Evolutionary conservation across 225 moss, liverwort and hornwort species (phyloP), one percentile per base, ranked within the genome.

Genomic region (Takakia lepidozioides): DNA sequence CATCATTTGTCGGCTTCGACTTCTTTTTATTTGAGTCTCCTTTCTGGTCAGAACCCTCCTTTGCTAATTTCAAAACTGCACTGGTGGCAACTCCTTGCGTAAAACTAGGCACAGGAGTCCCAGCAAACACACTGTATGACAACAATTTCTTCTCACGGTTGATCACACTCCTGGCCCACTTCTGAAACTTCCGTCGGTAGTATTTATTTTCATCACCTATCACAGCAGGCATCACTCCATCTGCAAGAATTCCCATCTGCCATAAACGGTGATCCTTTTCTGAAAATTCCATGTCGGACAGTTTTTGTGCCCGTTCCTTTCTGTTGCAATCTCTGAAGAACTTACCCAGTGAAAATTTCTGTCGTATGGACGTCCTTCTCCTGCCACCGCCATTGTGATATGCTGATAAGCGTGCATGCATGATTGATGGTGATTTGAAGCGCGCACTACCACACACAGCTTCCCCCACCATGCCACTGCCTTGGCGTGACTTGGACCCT

Each of bases 211-310:
- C 81, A 43, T 81, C 78, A 39, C 75, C 73, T 49, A 78, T 62
- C 34, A 81, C 64, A 15, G 63, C 65, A 27, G 73, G 78, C 70
- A 84, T 66, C 48, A 46, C 66, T 28, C 75, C 84, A 17, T 73
- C 65, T 8, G 68, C 64, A 7, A 67, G 51, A 38, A 71, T 57
- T 1, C 86, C 81, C 78, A 91, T 73, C 54, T 84, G 83, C 91
- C 81, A 86, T 19, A 91, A 49, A 24, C 76, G 77, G 56, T 86
- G 83, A 52, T 91, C 81, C 63, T 81, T 86, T 60, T 78, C 83
- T 2, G 75, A 70, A 53, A 91, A 84, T 21, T 91, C 91, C 22
- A 81, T 52, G 0, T 81, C 83, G 16, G 59, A 46, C 29, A 25
- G 27, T 18, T 62, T 70, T 3, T 67, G 57, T 8, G 56, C 45